Base-by-base conservation (phyloP, 2,329 filamentous ascomycete species). In the Metarhizium rileyi region DNA sequence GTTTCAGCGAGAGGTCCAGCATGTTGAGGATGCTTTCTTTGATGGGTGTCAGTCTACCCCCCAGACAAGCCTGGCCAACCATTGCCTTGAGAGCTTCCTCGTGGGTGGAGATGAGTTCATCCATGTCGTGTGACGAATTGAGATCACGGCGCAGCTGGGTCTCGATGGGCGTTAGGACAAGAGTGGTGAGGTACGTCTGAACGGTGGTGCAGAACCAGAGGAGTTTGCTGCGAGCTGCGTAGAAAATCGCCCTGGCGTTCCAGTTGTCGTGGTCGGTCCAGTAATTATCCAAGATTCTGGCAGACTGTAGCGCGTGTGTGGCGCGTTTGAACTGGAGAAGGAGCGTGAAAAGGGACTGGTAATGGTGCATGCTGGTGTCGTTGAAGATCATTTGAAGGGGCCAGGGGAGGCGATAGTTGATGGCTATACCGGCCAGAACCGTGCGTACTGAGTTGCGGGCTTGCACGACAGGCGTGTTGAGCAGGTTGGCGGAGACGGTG, bases 311-410 rank as follows among this genome's bases (percentile, higher is more conserved):
- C 1, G 84, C 68, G 53, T 83, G 77, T 47, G 79, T 78, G 4
- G 87, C 84, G 44, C 89, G 78, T 47, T 84, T 83, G 25, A 88
- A 71, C 62, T 96, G 90, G 27, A 95, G 74, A 1, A 95, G 74
- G 8, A 95, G 76, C 0, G 80, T 84, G 56, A 88, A 89, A 4
- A 91, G 70, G 23, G 76, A 70, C 58, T 88, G 85, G 60, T 95
- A 95, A 3, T 76, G 72, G 0, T 67, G 61, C 22, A 89, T 74
- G 6, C 81, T 81, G 3, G 77, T 71, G 43, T 80, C 77, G 1
- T 81, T 81, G 42, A 95, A 72, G 26, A 96, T 79, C 59, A 95
- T 91, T 49, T 75, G 76, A 16, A 83, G 70, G 1, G 81, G 74
- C 81, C 80, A 84, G 6, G 77, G 70, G 49, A 93, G 75, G 2